These are phyloP conservation scores for Inga oerstediana DNA, from an alignment of 306 rosid genomes.

Conservation along the genomic window DNA sequence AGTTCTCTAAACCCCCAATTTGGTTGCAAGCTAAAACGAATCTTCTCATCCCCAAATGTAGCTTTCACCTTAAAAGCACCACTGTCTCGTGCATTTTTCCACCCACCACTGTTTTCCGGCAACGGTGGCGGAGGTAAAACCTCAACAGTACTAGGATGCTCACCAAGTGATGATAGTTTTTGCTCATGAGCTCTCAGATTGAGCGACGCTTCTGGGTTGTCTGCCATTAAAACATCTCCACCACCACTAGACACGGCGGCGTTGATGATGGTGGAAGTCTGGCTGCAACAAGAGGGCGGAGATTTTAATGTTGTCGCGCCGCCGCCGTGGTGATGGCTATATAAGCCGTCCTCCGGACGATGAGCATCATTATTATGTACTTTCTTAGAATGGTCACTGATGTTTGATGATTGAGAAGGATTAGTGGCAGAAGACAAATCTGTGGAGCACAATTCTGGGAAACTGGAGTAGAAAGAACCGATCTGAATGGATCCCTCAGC, in stretches of 20 bases:
- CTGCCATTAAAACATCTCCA: conserved; percentile 38
- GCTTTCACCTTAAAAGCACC: conserved; percentile 53
- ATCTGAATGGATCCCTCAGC: conserved; percentile 68
- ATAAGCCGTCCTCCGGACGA: conserved; percentile 18
- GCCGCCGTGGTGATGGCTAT: background rate
- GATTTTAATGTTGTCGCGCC: conserved; percentile 37
- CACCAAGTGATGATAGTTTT: background rate
- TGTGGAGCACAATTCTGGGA: conserved; percentile 57
- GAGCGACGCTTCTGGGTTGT: conserved; percentile 33
- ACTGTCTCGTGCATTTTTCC: background rate
- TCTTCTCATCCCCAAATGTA: conserved; percentile 58
- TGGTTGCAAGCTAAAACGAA: conserved; percentile 43
- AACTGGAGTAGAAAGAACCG: conserved; percentile 56
- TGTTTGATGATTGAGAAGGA: conserved; percentile 20
- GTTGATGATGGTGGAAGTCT: conserved; percentile 34
- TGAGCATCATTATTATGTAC: background rate
- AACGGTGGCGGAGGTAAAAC: conserved; percentile 32
- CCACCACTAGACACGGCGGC: conserved; percentile 3
- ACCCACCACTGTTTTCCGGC: conserved; percentile 5
- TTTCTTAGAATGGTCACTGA: conserved; percentile 17
- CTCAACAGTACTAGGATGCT: conserved; percentile 10
- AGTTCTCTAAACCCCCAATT: conserved; percentile 48
- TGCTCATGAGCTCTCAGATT: conserved; percentile 26
- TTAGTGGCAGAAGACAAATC: conserved; percentile 18
- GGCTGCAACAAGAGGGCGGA: conserved; percentile 46